phyloP scores from a whole-genome alignment of 768 basidiomycete genomes.

The Mycena maculata region DNA sequence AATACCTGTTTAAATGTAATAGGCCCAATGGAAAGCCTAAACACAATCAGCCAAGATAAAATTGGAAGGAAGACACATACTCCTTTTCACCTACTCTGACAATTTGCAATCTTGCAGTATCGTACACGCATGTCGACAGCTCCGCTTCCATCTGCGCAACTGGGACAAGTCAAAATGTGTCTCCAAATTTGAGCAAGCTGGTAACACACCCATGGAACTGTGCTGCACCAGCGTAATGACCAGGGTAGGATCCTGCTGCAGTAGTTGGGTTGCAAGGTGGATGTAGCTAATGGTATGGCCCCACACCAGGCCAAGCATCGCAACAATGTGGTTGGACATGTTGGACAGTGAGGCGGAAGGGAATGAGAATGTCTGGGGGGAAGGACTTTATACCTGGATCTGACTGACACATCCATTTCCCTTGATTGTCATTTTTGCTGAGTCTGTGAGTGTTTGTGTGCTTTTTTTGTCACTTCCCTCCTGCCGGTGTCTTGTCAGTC shows the following conservation, averaged over 20 bases:
- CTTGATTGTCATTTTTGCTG: too few relatives aligned
- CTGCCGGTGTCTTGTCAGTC: too few relatives aligned
- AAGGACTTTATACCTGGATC: too few relatives aligned
- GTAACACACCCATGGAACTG: constrained; percentile 16
- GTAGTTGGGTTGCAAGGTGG: constrained; percentile 10
- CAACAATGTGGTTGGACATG: constrained; percentile 18
- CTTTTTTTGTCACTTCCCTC: too few relatives aligned
- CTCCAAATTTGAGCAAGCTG: neutral
- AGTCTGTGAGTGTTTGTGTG: too few relatives aligned
- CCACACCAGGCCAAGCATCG: constrained; percentile 16
- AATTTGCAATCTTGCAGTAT: constrained; percentile 14
- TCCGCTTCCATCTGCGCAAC: constrained; percentile 26
- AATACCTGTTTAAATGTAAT: neutral
- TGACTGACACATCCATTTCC: too few relatives aligned
- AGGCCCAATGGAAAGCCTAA: neutral
- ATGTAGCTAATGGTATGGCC: constrained; percentile 21
- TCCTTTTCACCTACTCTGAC: constrained; percentile 9
- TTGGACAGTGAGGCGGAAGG: too few relatives aligned
- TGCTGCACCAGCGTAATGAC: constrained; percentile 27
- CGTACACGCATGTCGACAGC: constrained; percentile 10
- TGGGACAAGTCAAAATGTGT: neutral
- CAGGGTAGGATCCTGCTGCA: constrained; percentile 13
- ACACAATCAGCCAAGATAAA: neutral
- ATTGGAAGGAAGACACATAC: neutral
- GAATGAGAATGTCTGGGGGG: too few relatives aligned